Conservation (phyloP, 148 eudicot genomes). For the Spergularia marina region DNA sequence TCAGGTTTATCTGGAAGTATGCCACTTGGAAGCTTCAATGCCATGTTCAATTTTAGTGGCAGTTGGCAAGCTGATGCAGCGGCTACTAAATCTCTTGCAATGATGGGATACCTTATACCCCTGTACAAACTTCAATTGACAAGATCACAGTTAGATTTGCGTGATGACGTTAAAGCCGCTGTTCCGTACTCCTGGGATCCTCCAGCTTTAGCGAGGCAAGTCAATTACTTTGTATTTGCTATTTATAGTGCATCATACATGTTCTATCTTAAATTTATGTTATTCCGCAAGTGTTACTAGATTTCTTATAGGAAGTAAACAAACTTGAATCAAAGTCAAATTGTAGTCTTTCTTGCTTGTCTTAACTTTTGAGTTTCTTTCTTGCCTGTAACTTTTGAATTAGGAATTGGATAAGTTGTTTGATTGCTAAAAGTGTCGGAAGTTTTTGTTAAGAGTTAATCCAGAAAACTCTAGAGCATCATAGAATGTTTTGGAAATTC, state of each 20-base stretch:
- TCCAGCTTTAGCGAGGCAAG: constrained; percentile 92
- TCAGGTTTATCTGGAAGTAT: constrained; percentile 59
- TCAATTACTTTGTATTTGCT: constrained; percentile 7
- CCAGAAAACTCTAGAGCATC: no score
- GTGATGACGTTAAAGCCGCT: constrained; percentile 74
- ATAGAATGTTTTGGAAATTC: no score
- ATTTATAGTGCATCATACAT: background rate
- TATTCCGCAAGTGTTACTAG: background rate
- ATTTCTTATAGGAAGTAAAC: background rate
- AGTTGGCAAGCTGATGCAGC: constrained; percentile 86
- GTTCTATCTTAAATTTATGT: background rate
- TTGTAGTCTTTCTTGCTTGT: background rate
- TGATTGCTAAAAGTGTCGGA: no score
- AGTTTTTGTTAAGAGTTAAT: no score
- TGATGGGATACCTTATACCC: constrained; percentile 74
- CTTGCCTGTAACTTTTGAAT: background rate
- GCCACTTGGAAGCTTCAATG: constrained; percentile 95
- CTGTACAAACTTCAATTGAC: constrained; percentile 52
- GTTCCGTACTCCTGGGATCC: constrained; percentile 97
- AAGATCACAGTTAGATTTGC: constrained; percentile 52
- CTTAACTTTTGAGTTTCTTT: background rate
- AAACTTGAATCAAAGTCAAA: background rate
- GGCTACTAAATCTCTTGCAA: constrained; percentile 85
- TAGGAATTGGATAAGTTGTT: no score
- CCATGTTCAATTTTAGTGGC: constrained; percentile 97